A percentile compares a stretch with the other conserved stretches of the same genome.
These are phyloP conservation scores for Dalbergia cultrata DNA, from an alignment of 306 rosid genomes.

Conservation along the genomic window DNA sequence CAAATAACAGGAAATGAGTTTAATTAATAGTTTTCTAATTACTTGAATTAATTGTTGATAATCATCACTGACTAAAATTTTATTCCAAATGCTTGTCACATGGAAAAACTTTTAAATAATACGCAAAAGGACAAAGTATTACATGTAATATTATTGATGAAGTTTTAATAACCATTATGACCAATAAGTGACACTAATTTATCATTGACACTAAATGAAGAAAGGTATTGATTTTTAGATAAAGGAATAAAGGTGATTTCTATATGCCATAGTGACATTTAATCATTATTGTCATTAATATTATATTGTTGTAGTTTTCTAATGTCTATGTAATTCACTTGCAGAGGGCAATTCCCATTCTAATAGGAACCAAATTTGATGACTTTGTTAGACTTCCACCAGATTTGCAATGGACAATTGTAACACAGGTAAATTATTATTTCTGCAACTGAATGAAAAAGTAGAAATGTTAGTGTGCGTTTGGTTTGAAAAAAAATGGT, in stretches of 20 bases:
- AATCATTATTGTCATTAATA: background rate
- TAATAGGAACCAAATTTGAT: constrained; percentile 95
- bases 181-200: background rate
- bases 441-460: no score
- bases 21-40: constrained; percentile 16
- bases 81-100: constrained; percentile 34
- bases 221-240: constrained; percentile 29
- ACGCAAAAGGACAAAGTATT: background rate
- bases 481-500: no score
- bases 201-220: background rate
- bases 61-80: constrained; percentile 37
- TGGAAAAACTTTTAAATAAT: background rate
- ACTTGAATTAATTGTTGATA: constrained; percentile 9
- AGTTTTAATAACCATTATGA: constrained; percentile 5
- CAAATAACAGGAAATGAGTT: constrained; percentile 60
- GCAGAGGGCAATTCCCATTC: constrained; percentile 91
- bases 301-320: constrained; percentile 33
- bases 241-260: constrained; percentile 1
- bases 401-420: constrained; percentile 93
- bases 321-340: constrained; percentile 23
- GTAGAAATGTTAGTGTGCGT: no score
- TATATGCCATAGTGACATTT: constrained; percentile 10
- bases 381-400: constrained; percentile 95
- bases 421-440: constrained; percentile 91
- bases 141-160: background rate